These are phyloP conservation scores for Alternaria sp. DNA, from an alignment of 2,329 filamentous ascomycete genomes.

Conservation along the genomic window DNA sequence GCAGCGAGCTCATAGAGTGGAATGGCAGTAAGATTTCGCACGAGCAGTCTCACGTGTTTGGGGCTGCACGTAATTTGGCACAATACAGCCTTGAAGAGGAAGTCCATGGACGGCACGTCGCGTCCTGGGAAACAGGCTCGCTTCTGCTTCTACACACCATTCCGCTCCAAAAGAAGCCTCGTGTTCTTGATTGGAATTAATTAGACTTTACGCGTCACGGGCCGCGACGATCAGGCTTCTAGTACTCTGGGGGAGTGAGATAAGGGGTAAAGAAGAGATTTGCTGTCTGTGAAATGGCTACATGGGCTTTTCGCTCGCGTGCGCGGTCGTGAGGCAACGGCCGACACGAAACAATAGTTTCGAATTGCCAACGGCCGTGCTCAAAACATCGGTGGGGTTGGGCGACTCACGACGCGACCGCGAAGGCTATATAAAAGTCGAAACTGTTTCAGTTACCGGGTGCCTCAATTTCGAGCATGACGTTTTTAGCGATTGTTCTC, in stretches of 20 bases:
- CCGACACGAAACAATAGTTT: constrained; percentile 38
- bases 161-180: constrained; percentile 11
- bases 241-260: constrained; percentile 3
- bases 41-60: neutral
- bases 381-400: constrained; percentile 16
- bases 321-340: constrained; percentile 2
- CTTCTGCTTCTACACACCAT: constrained; percentile 18
- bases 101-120: neutral
- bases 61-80: neutral
- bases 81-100: neutral
- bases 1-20: neutral
- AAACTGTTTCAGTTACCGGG: constrained; percentile 23
- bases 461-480: constrained; percentile 13
- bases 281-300: constrained; percentile 1
- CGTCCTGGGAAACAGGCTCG: constrained; percentile 9
- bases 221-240: constrained; percentile 22
- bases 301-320: constrained; percentile 1
- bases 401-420: constrained; percentile 18
- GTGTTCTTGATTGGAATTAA: constrained; percentile 33
- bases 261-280: constrained; percentile 15
- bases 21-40: neutral
- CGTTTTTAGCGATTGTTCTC: constrained; percentile 6
- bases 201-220: constrained; percentile 29
- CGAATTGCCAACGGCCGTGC: constrained; percentile 13
- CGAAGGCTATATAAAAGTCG: constrained; percentile 10